Conservation (phyloP, 202 grass and related monocot genomes). For the Digitaria exilis region DNA sequence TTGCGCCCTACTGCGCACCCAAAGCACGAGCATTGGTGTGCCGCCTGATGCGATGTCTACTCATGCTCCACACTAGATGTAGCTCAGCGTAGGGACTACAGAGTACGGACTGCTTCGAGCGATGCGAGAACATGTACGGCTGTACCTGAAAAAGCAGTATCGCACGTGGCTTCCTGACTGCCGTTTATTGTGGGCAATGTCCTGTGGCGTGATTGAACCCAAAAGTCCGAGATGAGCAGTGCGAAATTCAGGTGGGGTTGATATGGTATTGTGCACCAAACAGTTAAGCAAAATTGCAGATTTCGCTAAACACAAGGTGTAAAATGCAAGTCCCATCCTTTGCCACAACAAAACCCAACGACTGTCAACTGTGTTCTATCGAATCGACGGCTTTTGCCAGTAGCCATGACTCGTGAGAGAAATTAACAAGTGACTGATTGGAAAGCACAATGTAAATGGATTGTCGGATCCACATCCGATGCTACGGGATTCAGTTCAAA, state of each 20-base stretch:
- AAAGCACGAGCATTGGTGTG: no score
- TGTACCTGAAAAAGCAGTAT: not conserved
- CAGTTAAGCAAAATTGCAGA: not conserved
- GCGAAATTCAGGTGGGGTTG: not conserved
- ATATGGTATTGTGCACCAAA: not conserved
- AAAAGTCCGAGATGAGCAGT: not conserved
- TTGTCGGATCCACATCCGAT: not conserved
- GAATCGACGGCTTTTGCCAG: not conserved
- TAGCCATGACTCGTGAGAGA: not conserved
- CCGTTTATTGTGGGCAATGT: not conserved
- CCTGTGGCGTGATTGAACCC: not conserved
- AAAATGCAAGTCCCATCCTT: slow-evolving; percentile 1
- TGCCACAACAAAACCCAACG: not conserved
- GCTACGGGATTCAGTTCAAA: not conserved
- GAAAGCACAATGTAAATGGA: not conserved
- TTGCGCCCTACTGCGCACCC: no score
- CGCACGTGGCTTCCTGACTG: not conserved
- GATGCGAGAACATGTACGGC: not conserved
- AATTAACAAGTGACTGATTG: not conserved
- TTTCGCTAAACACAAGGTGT: not conserved
- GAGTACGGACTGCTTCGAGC: not conserved
- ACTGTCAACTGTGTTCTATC: not conserved
- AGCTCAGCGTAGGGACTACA: not conserved
- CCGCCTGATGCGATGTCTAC: not conserved
- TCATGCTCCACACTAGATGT: not conserved